phyloP scores from a whole-genome alignment of 176 grass and related monocot species.

The Oropetium thomaeum region DNA sequence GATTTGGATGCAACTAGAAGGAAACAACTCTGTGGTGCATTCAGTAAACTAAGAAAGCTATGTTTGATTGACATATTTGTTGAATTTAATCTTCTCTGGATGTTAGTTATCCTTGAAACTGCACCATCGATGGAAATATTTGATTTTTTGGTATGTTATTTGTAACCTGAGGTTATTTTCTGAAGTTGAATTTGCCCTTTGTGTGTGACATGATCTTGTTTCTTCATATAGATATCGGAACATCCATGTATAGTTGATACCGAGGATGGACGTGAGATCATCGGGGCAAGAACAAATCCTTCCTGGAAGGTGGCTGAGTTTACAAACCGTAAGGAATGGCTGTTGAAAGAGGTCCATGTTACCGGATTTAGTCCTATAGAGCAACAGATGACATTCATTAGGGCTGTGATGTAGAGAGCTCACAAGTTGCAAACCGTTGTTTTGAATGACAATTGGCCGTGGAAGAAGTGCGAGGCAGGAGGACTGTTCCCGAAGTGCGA shows the following conservation, averaged over 20 bases:
- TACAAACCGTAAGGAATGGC: not conserved
- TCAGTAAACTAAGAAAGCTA: conserved; percentile 17
- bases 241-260: not conserved
- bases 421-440: not conserved
- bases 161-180: too few relatives aligned
- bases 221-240: not conserved
- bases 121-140: conserved; percentile 9
- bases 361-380: conserved; percentile 1
- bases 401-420: conserved; percentile 1
- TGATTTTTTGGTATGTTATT: not conserved
- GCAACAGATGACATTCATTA: conserved; percentile 13
- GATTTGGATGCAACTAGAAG: conserved; percentile 26
- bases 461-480: not conserved
- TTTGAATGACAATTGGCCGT: not conserved
- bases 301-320: not conserved
- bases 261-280: not conserved
- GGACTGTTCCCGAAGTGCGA: not conserved
- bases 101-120: conserved; percentile 21
- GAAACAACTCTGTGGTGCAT: conserved; percentile 10
- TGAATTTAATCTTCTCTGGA: conserved; percentile 30
- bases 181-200: too few relatives aligned
- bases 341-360: not conserved
- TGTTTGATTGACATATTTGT: conserved; percentile 17
- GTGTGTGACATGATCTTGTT: not conserved
- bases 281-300: not conserved